These are phyloP conservation scores for Diutina siamensis DNA, from an alignment of 1,139 yeast species.

Conservation along the genomic window DNA sequence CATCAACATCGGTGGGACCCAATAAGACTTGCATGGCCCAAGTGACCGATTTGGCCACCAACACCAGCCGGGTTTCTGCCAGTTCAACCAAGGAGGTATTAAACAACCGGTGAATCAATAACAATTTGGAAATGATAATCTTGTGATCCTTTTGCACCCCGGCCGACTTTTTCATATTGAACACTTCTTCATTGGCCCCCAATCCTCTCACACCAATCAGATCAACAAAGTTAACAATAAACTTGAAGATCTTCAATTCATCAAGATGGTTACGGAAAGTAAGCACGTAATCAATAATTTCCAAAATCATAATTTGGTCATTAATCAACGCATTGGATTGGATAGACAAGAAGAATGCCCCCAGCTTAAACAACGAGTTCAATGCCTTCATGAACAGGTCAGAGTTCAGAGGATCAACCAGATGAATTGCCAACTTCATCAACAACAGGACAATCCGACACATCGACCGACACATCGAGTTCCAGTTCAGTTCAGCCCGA, in stretches of 20 bases:
- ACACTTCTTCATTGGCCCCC: conserved; percentile 28
- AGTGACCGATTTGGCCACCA: conserved; percentile 41
- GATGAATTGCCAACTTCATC: conserved; percentile 27
- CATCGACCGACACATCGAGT: conserved; percentile 47
- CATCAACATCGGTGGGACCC: conserved; percentile 43
- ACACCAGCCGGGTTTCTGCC: conserved; percentile 25
- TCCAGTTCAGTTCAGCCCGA: conserved; percentile 47
- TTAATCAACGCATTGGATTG: conserved; percentile 36
- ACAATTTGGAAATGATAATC: conserved; percentile 43
- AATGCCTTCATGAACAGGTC: conserved; percentile 23
- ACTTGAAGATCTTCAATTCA: conserved; percentile 26
- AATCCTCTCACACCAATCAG: conserved; percentile 45
- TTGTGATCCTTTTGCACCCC: conserved; percentile 35
- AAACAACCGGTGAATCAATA: conserved; percentile 49
- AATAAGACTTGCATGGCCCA: conserved; percentile 55
- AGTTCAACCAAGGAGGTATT: conserved; percentile 32
- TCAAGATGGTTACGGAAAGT: conserved; percentile 29
- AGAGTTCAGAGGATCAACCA: conserved; percentile 16
- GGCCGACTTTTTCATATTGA: conserved; percentile 17
- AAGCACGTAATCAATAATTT: conserved; percentile 44
- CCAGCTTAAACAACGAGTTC: conserved; percentile 25
- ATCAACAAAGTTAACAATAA: conserved; percentile 32
- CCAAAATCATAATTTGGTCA: conserved; percentile 51
- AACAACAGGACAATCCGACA: conserved; percentile 48
- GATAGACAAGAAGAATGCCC: conserved; percentile 36